Evolutionary conservation across 352 stramenopile species (phyloP).

Genomic region (Elongisporangium anandrum): DNA sequence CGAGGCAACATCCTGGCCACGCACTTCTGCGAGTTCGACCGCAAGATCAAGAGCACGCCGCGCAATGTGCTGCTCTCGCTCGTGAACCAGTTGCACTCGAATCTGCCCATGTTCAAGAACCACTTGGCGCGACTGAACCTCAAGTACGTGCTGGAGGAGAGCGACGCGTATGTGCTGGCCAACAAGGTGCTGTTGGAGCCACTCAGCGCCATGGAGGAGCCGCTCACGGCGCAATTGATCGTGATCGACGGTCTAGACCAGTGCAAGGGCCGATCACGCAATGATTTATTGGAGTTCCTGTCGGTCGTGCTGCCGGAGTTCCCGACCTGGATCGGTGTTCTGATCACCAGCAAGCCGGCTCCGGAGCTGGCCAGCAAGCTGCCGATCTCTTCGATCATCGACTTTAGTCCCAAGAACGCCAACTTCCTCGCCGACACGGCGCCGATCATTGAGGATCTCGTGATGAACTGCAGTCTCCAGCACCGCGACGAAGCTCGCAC

Average conservation of each 20-base stretch:
- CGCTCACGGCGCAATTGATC: conserved; percentile 53
- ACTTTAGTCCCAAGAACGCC: conserved; percentile 67
- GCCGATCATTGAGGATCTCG: conserved; percentile 55
- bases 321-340: conserved; percentile 62
- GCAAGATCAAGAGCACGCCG: conserved; percentile 62
- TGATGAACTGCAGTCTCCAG: conserved; percentile 35
- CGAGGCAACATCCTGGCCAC: conserved; percentile 47
- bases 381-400: conserved; percentile 61
- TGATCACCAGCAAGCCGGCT: conserved; percentile 68
- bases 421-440: conserved; percentile 53
- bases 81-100: conserved; percentile 72
- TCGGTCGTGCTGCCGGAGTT: conserved; percentile 51
- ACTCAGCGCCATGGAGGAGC: conserved; percentile 60
- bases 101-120: conserved; percentile 71
- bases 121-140: conserved; percentile 80
- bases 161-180: conserved; percentile 59
- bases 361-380: conserved; percentile 53
- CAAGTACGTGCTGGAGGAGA: conserved; percentile 76
- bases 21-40: conserved; percentile 78
- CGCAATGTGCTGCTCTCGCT: conserved; percentile 75
- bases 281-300: conserved; percentile 72
- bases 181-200: conserved; percentile 76
- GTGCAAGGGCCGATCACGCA: conserved; percentile 31
- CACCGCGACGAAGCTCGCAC: conserved; percentile 39
- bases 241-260: conserved; percentile 77